These are phyloP conservation scores for Hypomyces rosellus DNA, from an alignment of 2,329 filamentous ascomycete species.

Conservation along the genomic window DNA sequence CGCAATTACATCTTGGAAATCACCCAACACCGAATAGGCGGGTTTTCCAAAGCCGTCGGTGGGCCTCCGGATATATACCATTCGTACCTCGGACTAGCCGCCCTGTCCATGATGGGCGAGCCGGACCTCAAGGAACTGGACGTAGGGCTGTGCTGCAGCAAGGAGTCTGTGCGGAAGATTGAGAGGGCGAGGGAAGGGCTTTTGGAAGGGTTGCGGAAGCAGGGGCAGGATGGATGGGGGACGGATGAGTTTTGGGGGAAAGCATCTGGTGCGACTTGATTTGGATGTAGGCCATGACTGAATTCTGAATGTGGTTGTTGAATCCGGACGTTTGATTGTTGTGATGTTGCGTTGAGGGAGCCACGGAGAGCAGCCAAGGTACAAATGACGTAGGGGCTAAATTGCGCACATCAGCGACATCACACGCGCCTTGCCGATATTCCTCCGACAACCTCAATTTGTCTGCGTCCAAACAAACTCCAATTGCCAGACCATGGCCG, in stretches of 20 bases:
- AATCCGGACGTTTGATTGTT: background rate
- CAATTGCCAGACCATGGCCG: background rate
- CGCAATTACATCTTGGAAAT: slow-evolving; percentile 77
- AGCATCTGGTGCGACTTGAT: background rate
- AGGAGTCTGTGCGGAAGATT: slow-evolving; percentile 47
- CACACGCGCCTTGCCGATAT: slow-evolving; percentile 11
- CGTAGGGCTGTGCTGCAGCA: slow-evolving; percentile 67
- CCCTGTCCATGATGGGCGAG: slow-evolving; percentile 68
- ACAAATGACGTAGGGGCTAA: background rate
- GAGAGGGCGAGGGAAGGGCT: slow-evolving; percentile 38
- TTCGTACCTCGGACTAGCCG: slow-evolving; percentile 78
- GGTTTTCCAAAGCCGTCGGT: slow-evolving; percentile 68
- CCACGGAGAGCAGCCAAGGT: background rate
- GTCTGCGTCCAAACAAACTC: background rate
- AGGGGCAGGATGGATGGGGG: slow-evolving; percentile 11
- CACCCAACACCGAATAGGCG: slow-evolving; percentile 80
- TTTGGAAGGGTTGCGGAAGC: slow-evolving; percentile 15
- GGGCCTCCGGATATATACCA: slow-evolving; percentile 76
- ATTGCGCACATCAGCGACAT: background rate
- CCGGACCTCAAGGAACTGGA: slow-evolving; percentile 65
- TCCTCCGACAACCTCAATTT: slow-evolving; percentile 11
- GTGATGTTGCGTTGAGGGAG: background rate
- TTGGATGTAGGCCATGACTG: background rate
- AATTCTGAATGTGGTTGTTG: background rate
- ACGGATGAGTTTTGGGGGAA: slow-evolving; percentile 23